These are phyloP conservation scores for Nasturtium officinale DNA, from an alignment of 345 rosid species.

Conservation along the genomic window DNA sequence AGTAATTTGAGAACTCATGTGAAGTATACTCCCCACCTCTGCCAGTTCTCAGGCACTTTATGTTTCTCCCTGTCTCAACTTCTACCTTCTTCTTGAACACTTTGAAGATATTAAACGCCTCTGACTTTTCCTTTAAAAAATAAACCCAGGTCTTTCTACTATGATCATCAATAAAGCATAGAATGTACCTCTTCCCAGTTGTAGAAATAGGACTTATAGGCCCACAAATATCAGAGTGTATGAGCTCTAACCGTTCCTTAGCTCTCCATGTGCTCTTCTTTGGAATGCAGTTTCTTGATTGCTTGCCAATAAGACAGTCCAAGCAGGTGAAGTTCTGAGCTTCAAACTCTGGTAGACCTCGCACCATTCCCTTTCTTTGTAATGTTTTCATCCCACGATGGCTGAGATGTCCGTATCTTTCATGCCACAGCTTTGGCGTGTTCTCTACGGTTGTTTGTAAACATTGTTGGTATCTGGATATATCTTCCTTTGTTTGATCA, in stretches of 20 bases:
- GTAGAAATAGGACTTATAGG: accelerated
- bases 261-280: no score
- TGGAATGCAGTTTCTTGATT: no score
- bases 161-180: no score
- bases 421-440: neutral
- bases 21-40: neutral
- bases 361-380: accelerated
- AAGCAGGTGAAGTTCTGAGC: neutral
- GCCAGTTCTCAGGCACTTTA: neutral
- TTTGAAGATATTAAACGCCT: neutral
- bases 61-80: neutral
- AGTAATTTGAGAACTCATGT: accelerated
- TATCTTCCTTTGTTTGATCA: neutral
- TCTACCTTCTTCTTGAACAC: neutral
- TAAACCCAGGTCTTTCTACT: neutral
- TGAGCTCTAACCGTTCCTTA: accelerated
- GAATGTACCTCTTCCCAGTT: no score
- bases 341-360: accelerated
- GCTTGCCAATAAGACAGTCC: neutral
- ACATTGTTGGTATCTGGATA: accelerated
- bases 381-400: neutral
- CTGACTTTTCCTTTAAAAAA: neutral
- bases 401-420: accelerated
- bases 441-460: no score
- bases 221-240: no score